These are phyloP conservation scores for Thyridium curvatum DNA, from an alignment of 2,329 filamentous ascomycete species.

Conservation along the genomic window DNA sequence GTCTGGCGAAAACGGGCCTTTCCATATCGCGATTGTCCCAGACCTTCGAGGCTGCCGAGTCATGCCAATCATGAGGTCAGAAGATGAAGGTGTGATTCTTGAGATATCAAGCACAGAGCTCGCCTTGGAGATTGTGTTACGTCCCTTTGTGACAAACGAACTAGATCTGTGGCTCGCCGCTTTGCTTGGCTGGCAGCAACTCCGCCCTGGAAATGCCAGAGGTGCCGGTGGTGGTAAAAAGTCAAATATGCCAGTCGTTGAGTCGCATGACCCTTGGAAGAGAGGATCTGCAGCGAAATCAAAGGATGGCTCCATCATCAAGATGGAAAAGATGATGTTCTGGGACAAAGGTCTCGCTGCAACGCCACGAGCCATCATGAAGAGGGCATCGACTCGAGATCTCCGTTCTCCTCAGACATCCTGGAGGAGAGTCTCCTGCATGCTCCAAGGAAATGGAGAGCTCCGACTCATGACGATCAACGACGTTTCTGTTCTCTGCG, in stretches of 20 bases:
- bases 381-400: constrained; percentile 51
- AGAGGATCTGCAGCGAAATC: constrained; percentile 8
- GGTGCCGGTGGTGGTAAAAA: constrained; percentile 20
- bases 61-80: constrained; percentile 42
- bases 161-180: constrained; percentile 77
- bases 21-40: constrained; percentile 61
- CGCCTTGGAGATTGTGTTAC: constrained; percentile 56
- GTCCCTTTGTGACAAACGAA: constrained; percentile 58
- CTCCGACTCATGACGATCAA: constrained; percentile 86
- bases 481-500: constrained; percentile 71
- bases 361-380: constrained; percentile 49
- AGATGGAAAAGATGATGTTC: constrained; percentile 83
- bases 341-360: constrained; percentile 73
- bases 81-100: constrained; percentile 38
- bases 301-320: constrained; percentile 82
- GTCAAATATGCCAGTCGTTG: neutral
- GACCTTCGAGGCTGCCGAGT: constrained; percentile 72
- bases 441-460: constrained; percentile 89
- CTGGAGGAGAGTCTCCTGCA: constrained; percentile 88
- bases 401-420: constrained; percentile 47
- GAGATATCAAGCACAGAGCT: constrained; percentile 49
- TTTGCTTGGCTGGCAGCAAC: constrained; percentile 74
- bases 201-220: constrained; percentile 42
- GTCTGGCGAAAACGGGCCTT: constrained; percentile 57
- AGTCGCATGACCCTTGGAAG: too few relatives aligned